Evolutionary conservation across 495 filamentous ascomycete genomes (phyloP), one percentile per base, ranked within the genome.

Genomic region (Chaetomium cochliodes): DNA sequence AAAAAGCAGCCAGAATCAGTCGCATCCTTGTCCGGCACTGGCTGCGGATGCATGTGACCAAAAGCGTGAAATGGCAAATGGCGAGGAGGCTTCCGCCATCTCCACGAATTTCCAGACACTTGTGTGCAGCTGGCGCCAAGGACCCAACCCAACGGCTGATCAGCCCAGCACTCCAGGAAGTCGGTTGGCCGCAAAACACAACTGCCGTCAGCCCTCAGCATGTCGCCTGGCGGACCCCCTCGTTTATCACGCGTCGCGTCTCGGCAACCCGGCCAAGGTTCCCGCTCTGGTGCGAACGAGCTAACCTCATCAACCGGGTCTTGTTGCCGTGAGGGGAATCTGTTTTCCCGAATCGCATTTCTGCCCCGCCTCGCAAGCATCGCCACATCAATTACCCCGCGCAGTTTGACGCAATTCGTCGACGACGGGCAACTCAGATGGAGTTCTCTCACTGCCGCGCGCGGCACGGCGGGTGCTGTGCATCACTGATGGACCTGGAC

Each of bases 301-400:
- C n/a, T 23, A 26, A 15, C 25, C 26, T n/a, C 41, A 59, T 54
- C 63, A 65, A 25, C 64, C 64, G 58, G 23, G 49, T 26, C 0
- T 15, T 2, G 0, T 25, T 30, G 23, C 41, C 30, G 30, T n/a
- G 59, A 62, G 65, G 65, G 65, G 53, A 54, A 58, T 66, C 46
- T 66, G 39, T 62, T 66, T 66, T 47, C 46, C 65, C 65, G 65
- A 25, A 18, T n/a, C 1, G 42, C 58, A 12, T 9, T 39, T 7
- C 2, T 41, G 50, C 44, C 47, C 53, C 20, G 16, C 47, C 37
- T 20, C 42, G 18, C 20, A 20, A 50, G 46, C 46, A 50, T 12
- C 44, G 25, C 28, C 58, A 25, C 46, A n/a, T n/a, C n/a, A 23
- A 50, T 56, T 63, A 64, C 63, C 63, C 56, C 63, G 63, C 63